These are phyloP conservation scores for Yamadazyma atlantica DNA, from an alignment of 1,139 yeast genomes.

Conservation along the genomic window DNA sequence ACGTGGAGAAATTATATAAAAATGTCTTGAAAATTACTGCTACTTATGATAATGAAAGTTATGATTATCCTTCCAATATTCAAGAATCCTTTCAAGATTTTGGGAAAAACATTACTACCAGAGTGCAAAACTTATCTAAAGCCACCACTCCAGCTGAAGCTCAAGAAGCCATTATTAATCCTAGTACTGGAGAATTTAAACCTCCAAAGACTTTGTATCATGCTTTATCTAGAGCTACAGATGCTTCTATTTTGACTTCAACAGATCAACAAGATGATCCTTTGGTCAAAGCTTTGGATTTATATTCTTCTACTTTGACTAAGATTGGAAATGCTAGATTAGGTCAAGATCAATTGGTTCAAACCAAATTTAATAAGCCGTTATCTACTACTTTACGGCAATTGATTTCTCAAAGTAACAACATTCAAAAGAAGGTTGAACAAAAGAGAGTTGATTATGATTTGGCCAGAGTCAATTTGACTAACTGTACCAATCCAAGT, in stretches of 20 bases:
- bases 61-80: conserved; percentile 81
- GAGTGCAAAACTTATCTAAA: conserved; percentile 67
- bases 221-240: conserved; percentile 78
- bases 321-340: conserved; percentile 83
- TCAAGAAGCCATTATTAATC: conserved; percentile 65
- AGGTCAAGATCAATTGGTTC: conserved; percentile 77
- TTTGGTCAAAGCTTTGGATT: conserved; percentile 42
- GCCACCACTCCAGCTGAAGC: conserved; percentile 84
- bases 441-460: conserved; percentile 80
- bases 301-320: conserved; percentile 45
- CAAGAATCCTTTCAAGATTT: conserved; percentile 76
- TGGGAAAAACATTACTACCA: conserved; percentile 63
- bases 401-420: conserved; percentile 63
- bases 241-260: conserved; percentile 50
- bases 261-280: conserved; percentile 45
- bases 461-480: conserved; percentile 65
- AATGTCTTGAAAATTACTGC: conserved; percentile 71
- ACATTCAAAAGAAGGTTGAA: conserved; percentile 75
- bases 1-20: conserved; percentile 69
- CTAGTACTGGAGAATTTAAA: conserved; percentile 51
- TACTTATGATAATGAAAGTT: conserved; percentile 72
- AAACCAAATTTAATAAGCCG: conserved; percentile 67
- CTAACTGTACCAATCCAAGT: conserved; percentile 69
- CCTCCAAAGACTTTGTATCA: conserved; percentile 86
- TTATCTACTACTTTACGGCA: conserved; percentile 64